These are phyloP conservation scores for Herpetospermum pedunculosum DNA, from an alignment of 306 rosid genomes.

Conservation along the genomic window DNA sequence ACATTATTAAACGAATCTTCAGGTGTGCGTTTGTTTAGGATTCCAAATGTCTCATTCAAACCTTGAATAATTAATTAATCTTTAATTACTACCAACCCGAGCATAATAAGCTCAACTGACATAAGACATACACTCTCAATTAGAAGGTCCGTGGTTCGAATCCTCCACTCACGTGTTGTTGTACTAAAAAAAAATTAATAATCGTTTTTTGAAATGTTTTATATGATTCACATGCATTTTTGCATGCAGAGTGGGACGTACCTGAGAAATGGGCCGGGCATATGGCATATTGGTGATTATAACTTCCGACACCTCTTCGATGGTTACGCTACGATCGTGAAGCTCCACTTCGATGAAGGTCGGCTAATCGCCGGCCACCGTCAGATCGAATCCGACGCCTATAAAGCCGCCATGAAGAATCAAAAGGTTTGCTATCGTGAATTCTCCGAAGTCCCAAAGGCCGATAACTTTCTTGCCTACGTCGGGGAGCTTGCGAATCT, in stretches of 20 bases:
- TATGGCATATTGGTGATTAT: constrained; percentile 80
- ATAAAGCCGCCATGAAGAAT: constrained; percentile 60
- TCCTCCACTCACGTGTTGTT: too few relatives aligned
- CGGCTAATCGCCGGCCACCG: constrained; percentile 59
- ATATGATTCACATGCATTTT: background rate
- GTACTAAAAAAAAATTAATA: too few relatives aligned
- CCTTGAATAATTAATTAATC: background rate
- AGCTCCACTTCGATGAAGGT: constrained; percentile 47
- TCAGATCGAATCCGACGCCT: constrained; percentile 69
- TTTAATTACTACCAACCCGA: too few relatives aligned
- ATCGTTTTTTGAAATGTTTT: background rate
- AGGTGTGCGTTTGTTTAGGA: background rate
- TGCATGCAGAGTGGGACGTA: constrained; percentile 89
- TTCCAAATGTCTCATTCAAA: background rate
- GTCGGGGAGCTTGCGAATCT: constrained; percentile 60
- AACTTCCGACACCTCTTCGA: constrained; percentile 88
- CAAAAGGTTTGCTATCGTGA: constrained; percentile 73
- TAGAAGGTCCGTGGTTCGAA: too few relatives aligned
- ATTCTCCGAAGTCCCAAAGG: constrained; percentile 77
- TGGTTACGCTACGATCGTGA: constrained; percentile 77
- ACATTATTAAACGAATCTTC: background rate
- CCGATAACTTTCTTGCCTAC: constrained; percentile 46
- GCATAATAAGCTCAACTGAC: too few relatives aligned
- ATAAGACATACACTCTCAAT: too few relatives aligned
- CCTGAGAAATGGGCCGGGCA: constrained; percentile 85